Evolutionary conservation across 2,329 filamentous ascomycete species (phyloP).

Genomic region (Arthrobotrys pseudoclavata): DNA sequence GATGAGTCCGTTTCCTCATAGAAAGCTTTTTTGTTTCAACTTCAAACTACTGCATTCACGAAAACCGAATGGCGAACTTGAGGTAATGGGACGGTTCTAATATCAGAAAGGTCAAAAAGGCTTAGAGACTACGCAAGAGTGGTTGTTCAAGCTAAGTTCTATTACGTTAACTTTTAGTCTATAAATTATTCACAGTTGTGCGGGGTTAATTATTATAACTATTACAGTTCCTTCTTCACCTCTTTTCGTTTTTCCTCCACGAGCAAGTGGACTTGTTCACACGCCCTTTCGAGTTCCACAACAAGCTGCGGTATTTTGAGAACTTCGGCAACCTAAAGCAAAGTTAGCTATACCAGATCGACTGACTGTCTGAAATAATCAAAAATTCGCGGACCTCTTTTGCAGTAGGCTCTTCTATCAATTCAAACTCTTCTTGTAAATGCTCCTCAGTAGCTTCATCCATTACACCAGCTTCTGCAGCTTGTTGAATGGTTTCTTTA

Average conservation of each 20-base stretch:
- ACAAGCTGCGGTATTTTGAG: conserved; percentile 78
- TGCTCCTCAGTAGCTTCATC: conserved; percentile 64
- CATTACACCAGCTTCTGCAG: conserved; percentile 65
- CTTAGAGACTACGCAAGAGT: neutral
- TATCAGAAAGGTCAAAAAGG: no score
- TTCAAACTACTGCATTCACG: no score
- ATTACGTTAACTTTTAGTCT: conserved; percentile 27
- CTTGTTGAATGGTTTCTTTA: conserved; percentile 64
- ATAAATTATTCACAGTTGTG: neutral
- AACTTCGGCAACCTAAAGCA: conserved; percentile 71
- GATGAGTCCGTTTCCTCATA: no score
- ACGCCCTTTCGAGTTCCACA: conserved; percentile 80
- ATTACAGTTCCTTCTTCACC: conserved; percentile 22
- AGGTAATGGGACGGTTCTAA: no score
- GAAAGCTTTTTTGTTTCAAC: no score
- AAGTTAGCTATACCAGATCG: conserved; percentile 9
- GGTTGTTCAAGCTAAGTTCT: neutral
- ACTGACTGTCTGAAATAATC: neutral
- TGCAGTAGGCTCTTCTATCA: conserved; percentile 65
- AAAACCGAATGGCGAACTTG: no score
- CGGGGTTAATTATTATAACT: conserved; percentile 6
- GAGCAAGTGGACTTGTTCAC: conserved; percentile 76
- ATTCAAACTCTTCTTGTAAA: conserved; percentile 64
- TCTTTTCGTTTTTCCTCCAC: conserved; percentile 62
- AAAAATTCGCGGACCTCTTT: conserved; percentile 45